These are phyloP conservation scores for Xylaria polymorpha DNA, from an alignment of 2,329 filamentous ascomycete genomes.

Conservation along the genomic window DNA sequence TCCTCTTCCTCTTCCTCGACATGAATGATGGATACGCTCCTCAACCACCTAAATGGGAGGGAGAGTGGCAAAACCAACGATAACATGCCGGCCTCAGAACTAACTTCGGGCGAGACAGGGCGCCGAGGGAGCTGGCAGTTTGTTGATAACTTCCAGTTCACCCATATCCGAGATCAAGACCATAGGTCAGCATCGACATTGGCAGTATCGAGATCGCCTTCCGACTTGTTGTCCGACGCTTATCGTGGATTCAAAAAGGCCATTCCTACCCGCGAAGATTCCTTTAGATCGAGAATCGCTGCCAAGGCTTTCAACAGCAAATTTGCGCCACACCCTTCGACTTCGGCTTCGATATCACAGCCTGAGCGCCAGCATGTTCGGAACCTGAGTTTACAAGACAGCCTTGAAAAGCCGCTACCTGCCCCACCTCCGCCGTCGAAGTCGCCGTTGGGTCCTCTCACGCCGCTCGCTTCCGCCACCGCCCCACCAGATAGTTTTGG, in stretches of 20 bases:
- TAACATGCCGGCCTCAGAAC: constrained; percentile 46
- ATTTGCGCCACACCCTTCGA: constrained; percentile 40
- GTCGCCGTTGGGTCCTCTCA: constrained; percentile 50
- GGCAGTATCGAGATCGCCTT: constrained; percentile 52
- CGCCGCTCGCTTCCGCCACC: constrained; percentile 41
- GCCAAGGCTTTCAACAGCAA: constrained; percentile 50
- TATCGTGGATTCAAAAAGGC: constrained; percentile 64
- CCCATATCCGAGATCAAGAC: constrained; percentile 49
- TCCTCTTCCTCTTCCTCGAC: background rate
- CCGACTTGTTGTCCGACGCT: constrained; percentile 63
- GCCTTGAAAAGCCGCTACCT: constrained; percentile 68
- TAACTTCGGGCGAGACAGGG: constrained; percentile 47
- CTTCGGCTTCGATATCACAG: constrained; percentile 31
- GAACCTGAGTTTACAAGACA: constrained; percentile 66
- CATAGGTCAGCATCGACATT: constrained; percentile 46
- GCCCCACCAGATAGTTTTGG: constrained; percentile 41
- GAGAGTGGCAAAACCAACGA: constrained; percentile 17
- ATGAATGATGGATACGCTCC: constrained; percentile 14
- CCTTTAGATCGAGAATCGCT: constrained; percentile 57
- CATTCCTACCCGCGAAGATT: constrained; percentile 57
- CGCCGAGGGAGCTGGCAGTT: constrained; percentile 45
- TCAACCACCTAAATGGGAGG: constrained; percentile 14
- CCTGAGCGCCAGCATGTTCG: constrained; percentile 60
- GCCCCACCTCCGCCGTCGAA: constrained; percentile 60
- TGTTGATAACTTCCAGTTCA: constrained; percentile 58